Base-by-base conservation (phyloP, 257 asterid species). In the Rauvolfia tetraphylla region DNA sequence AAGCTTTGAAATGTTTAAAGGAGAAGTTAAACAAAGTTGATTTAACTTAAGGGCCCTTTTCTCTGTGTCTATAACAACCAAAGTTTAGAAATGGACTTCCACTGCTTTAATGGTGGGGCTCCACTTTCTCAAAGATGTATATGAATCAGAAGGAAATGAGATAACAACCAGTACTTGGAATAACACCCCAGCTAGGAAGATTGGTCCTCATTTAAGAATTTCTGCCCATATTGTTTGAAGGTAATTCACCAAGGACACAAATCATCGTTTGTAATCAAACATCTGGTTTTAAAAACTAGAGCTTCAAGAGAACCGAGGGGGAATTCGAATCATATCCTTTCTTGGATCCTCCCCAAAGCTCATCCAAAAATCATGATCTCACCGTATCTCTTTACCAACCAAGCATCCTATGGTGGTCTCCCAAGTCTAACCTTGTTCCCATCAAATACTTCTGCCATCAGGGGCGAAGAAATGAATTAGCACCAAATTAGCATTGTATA, bases 381-480 rank as follows among this genome's bases (percentile, higher is more conserved):
- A 83, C 66, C 27, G 1, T 12, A 51, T 56, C 71, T 27, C 11
- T 20, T 7, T 61, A 81, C 82, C 78, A 23, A 38, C 83, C 36
- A 25, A 67, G 57, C 80, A 86, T 76, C 79, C 83, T 70, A 79
- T 59, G 84, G 70, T 72, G 85, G 75, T 78, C 82, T 72, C 72
- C 27, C 73, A 82, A 25, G 58, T 76, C 77, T 31, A n/a, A 68
- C 69, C 48, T 62, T 78, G 79, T 75, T 82, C 38, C 61, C 57
- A 77, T 82, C 87, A 84, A 73, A 84, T 75, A 85, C 90, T 83
- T 84, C 87, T 85, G 89, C 69, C 73, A 82, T 75, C 61, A 80
- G n/a, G 14, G 15, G 75, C 34, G 7, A 23, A 57, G 80, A 80
- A 38, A 61, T 41, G 68, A 69, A 76, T 39, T 72, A 18, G 67